These are phyloP conservation scores for Cardamine occulta DNA, from an alignment of 345 rosid species.

Conservation along the genomic window DNA sequence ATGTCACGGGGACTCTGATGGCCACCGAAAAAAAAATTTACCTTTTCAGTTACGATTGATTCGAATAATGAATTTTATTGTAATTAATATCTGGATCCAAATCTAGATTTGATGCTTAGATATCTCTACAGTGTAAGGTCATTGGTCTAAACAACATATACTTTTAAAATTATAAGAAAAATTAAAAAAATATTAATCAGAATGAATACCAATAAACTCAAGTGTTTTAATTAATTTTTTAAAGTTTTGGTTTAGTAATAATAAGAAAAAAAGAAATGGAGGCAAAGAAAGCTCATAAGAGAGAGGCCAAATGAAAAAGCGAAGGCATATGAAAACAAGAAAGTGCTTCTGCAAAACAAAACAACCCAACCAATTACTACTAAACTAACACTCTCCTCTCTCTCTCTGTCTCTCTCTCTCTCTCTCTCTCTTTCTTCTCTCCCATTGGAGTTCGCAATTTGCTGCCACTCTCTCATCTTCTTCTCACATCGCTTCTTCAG, in stretches of 20 bases:
- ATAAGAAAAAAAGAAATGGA: not conserved
- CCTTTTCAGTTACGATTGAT: not conserved
- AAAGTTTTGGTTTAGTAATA: not conserved
- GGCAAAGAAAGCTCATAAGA: not conserved
- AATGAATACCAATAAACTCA: not conserved
- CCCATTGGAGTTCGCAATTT: constrained; percentile 35
- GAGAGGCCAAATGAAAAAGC: not conserved
- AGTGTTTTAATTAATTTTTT: not conserved
- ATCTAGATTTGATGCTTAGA: constrained; percentile 24
- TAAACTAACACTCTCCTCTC: constrained; percentile 14
- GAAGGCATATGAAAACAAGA: constrained; percentile 29
- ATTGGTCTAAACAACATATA: no score
- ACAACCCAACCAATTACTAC: constrained; percentile 24
- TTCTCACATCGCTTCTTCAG: constrained; percentile 4
- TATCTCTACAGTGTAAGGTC: not conserved
- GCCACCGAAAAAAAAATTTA: not conserved
- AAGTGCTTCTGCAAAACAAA: constrained; percentile 29
- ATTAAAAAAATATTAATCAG: no score
- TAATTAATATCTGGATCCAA: not conserved
- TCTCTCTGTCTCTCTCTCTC: not conserved
- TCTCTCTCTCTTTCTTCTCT: constrained; percentile 10
- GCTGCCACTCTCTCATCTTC: constrained; percentile 35
- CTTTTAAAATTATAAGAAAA: no score
- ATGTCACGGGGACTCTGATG: constrained; percentile 11
- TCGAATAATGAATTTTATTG: constrained; percentile 3